Conservation (phyloP, 331 rosid species). For the Erythrophleum ivorense region DNA sequence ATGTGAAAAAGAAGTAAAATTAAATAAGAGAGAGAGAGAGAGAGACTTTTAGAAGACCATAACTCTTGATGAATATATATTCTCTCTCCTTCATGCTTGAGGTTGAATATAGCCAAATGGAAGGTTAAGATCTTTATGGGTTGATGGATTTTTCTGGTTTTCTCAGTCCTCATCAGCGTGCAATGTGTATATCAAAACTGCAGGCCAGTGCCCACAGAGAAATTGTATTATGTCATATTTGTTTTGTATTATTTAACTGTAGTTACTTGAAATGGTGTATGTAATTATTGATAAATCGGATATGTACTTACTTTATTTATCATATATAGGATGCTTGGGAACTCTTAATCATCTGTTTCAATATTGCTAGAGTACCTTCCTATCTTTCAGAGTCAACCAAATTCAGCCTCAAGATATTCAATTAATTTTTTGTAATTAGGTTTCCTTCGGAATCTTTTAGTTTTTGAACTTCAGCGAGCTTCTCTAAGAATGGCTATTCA, state of each 20-base stretch:
- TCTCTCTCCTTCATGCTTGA: slow-evolving; percentile 41
- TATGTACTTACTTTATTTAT: too few species aligned
- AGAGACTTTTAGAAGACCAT: background rate
- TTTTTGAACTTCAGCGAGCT: too few species aligned
- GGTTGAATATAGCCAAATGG: background rate
- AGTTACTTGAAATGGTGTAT: too few species aligned
- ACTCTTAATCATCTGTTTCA: too few species aligned
- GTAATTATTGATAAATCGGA: too few species aligned
- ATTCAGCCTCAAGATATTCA: too few species aligned
- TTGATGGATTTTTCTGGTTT: background rate
- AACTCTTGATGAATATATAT: background rate
- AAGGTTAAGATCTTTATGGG: background rate
- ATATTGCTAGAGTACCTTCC: too few species aligned
- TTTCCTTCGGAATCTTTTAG: too few species aligned
- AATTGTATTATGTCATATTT: background rate
- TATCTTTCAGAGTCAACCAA: too few species aligned
- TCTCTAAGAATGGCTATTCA: too few species aligned
- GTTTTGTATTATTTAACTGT: background rate
- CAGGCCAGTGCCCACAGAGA: too few species aligned
- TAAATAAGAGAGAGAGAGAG: background rate
- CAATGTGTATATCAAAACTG: background rate
- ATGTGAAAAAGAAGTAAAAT: slow-evolving; percentile 28
- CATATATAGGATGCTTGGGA: slow-evolving; percentile 5
- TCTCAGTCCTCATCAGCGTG: background rate
- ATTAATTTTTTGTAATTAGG: too few species aligned